These are phyloP conservation scores for Fusarium chuoi DNA, from an alignment of 2,329 filamentous ascomycete genomes.

Conservation along the genomic window DNA sequence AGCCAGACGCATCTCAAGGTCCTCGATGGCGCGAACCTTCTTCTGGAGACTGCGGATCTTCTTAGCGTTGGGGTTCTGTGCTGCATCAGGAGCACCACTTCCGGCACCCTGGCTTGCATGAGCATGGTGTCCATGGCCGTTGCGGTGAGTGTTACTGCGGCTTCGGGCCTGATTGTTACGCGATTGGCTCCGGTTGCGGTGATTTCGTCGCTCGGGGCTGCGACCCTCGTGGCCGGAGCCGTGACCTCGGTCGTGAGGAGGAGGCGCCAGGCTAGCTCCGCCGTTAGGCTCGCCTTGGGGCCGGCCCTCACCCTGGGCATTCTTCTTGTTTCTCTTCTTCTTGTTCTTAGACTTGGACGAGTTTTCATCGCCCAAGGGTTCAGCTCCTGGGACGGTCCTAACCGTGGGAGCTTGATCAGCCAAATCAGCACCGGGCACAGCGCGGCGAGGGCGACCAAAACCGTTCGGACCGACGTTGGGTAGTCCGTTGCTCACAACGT, in stretches of 20 bases:
- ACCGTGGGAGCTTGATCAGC: conserved; percentile 74
- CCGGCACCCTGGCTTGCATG: conserved; percentile 51
- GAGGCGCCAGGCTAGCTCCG: conserved; percentile 60
- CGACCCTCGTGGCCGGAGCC: conserved; percentile 63
- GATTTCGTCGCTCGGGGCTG: conserved; percentile 72
- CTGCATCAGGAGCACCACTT: conserved; percentile 59
- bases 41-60: conserved; percentile 94
- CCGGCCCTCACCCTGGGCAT: conserved; percentile 79
- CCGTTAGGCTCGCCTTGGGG: conserved; percentile 56
- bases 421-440: conserved; percentile 87
- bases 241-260: conserved; percentile 50
- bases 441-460: conserved; percentile 80
- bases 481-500: conserved; percentile 80
- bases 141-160: conserved; percentile 61
- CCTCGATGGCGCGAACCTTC: conserved; percentile 97
- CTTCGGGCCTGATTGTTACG: conserved; percentile 61
- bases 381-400: conserved; percentile 72
- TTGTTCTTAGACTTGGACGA: conserved; percentile 94
- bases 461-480: conserved; percentile 78
- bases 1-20: conserved; percentile 95
- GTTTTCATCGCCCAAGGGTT: conserved; percentile 74
- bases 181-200: conserved; percentile 62
- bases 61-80: conserved; percentile 82
- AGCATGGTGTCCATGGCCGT: conserved; percentile 43
- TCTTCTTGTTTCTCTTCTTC: conserved; percentile 96